phyloP scores from a whole-genome alignment of 495 filamentous ascomycete genomes.

The Terfezia boudieri region DNA sequence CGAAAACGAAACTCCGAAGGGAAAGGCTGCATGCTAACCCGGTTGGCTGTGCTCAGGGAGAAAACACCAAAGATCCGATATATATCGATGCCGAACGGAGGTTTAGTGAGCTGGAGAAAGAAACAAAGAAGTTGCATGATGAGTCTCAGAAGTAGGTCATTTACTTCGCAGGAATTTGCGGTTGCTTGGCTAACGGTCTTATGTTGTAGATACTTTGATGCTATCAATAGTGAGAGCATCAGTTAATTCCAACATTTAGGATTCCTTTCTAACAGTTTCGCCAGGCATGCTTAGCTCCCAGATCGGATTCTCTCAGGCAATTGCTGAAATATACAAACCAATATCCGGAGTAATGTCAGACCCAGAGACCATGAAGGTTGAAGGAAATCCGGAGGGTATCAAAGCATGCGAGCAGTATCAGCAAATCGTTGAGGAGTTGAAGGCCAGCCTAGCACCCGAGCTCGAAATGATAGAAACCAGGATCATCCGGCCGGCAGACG shows the following conservation, averaged over 20 bases:
- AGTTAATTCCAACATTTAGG: no score
- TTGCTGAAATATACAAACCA: conserved; percentile 92
- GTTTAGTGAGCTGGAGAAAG: conserved; percentile 76
- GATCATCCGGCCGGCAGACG: conserved; percentile 81
- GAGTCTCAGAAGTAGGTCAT: conserved; percentile 56
- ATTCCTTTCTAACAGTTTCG: no score
- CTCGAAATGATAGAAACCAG: conserved; percentile 93
- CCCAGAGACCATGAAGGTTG: conserved; percentile 60
- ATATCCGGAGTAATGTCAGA: conserved; percentile 92
- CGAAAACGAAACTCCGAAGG: no score
- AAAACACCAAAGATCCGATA: conserved; percentile 79
- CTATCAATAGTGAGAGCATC: conserved; percentile 52
- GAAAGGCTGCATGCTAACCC: no score
- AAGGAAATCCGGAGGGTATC: conserved; percentile 93
- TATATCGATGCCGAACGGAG: conserved; percentile 87
- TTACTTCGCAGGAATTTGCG: no score
- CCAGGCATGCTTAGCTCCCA: conserved; percentile 86
- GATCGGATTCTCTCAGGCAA: conserved; percentile 92
- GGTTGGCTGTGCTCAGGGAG: conserved; percentile 28
- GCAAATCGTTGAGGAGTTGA: conserved; percentile 68
- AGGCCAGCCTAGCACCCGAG: conserved; percentile 71
- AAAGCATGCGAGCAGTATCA: conserved; percentile 93
- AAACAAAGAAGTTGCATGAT: conserved; percentile 91
- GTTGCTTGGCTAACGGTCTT: no score
- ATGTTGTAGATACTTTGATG: conserved; percentile 50